phyloP scores from a whole-genome alignment of 2,329 filamentous ascomycete species.

The Microdochium paspali region DNA sequence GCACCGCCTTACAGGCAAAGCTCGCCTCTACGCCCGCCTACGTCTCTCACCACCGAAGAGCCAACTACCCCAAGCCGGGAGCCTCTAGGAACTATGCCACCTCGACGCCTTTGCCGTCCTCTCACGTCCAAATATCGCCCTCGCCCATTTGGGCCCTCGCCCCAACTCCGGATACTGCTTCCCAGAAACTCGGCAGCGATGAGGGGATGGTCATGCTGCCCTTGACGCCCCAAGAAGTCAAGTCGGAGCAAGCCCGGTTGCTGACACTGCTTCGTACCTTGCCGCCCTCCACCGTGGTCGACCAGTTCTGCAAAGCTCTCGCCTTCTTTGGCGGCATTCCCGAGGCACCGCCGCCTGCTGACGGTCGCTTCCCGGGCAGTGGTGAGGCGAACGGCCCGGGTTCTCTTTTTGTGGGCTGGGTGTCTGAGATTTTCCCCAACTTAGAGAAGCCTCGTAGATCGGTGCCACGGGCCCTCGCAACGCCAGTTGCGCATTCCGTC shows the following conservation, averaged over 20 bases:
- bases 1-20: slow-evolving; percentile 47
- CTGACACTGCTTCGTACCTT: slow-evolving; percentile 46
- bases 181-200: not conserved
- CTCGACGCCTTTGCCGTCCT: slow-evolving; percentile 7
- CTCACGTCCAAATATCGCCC: slow-evolving; percentile 3
- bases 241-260: slow-evolving; percentile 49
- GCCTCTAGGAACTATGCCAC: slow-evolving; percentile 15
- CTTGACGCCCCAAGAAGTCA: slow-evolving; percentile 38
- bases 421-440: slow-evolving; percentile 53
- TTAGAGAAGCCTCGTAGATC: slow-evolving; percentile 20
- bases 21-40: slow-evolving; percentile 45
- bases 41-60: slow-evolving; percentile 35
- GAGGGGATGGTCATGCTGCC: slow-evolving; percentile 14
- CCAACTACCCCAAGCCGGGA: slow-evolving; percentile 20
- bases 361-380: slow-evolving; percentile 45
- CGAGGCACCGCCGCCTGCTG: slow-evolving; percentile 38
- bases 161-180: too few species aligned
- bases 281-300: slow-evolving; percentile 46
- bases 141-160: too few species aligned
- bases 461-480: slow-evolving; percentile 9
- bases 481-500: too few species aligned
- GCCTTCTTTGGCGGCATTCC: slow-evolving; percentile 55
- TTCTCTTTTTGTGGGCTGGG: slow-evolving; percentile 49
- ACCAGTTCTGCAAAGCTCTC: slow-evolving; percentile 53
- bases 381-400: slow-evolving; percentile 47